A percentile compares a stretch with the other conserved stretches of the same genome.
Evolutionary conservation across 2,329 filamentous ascomycete species (phyloP).

Genomic region (Apiospora aurea): DNA sequence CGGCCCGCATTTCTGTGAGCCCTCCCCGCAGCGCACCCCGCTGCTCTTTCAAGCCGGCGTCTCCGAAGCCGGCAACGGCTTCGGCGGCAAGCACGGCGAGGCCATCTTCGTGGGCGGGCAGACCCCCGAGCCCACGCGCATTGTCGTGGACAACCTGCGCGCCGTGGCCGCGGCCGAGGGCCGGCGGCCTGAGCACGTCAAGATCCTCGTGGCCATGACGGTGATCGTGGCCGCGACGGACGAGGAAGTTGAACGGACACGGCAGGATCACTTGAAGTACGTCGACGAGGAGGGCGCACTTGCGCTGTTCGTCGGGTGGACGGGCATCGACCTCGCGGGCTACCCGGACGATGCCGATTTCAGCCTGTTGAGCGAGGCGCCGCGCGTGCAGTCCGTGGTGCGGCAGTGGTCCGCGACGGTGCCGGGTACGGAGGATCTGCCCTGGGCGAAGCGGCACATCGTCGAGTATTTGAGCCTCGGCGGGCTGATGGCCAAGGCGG

Average conservation of each 20-base stretch:
- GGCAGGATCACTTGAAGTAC: constrained; percentile 57
- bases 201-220: constrained; percentile 58
- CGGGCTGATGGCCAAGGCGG: constrained; percentile 34
- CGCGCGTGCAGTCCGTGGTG: constrained; percentile 50
- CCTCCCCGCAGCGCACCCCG: constrained; percentile 63
- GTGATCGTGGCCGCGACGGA: constrained; percentile 57
- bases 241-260: constrained; percentile 59
- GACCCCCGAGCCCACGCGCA: constrained; percentile 54
- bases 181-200: constrained; percentile 61
- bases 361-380: constrained; percentile 55
- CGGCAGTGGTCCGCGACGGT: constrained; percentile 45
- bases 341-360: constrained; percentile 64
- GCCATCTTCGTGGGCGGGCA: constrained; percentile 66
- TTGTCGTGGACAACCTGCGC: constrained; percentile 61
- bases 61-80: constrained; percentile 61
- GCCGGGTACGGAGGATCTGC: constrained; percentile 51
- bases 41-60: constrained; percentile 67
- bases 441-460: constrained; percentile 51
- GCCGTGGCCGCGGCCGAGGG: constrained; percentile 56
- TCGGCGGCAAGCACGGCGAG: constrained; percentile 65
- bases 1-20: constrained; percentile 56
- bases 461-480: constrained; percentile 50
- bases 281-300: constrained; percentile 60
- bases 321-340: constrained; percentile 64
- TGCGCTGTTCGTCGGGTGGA: constrained; percentile 63